Evolutionary conservation across 805 yeast species (phyloP), one percentile per base, ranked within the genome.

Genomic region (Ogataea paradorogensis): DNA sequence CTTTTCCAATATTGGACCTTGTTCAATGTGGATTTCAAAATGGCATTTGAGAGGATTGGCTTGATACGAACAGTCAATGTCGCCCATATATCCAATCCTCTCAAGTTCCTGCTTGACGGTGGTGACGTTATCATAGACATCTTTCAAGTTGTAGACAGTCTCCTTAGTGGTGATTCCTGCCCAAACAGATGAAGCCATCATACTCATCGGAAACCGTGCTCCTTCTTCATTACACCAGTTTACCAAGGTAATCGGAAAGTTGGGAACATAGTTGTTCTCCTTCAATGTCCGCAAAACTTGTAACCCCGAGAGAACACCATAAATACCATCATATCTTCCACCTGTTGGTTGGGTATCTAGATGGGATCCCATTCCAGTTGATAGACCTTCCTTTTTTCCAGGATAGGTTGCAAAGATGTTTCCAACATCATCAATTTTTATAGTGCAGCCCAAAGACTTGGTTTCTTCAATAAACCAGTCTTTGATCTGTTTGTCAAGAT

Each of bases 221-320:
- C 90, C 90, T 63, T 82, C 90, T 55, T 82, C 90, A 53, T 82
- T 82, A 58, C 80, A 78, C 90, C 90, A 82, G 52, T 76, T 70
- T 28, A 82, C 70, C 4, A 79, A 69, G 5, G 82, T 79, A 40
- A 82, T 72, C 7, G 88, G 88, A 46, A 68, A 81, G 38, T 78
- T 71, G n/a, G 90, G 86, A 9, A 65, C 67, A 51, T 62, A 71
- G 30, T 69, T 64, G 56, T 78, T 76, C 13, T 77, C 85, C 43
- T 78, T 74, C 53, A 82, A 61, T 4, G 87, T 80, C 45, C 86
- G 65, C 49, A 82, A 59, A 5, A 82, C 79, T 59, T 82, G 87
- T 32, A 82, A 62, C 1, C 86, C 88, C 8, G 82, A 61, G 31
- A 81, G 62, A 5, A 82, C 88, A 14, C 90, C 90, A 26, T 70